A percentile compares a stretch with the other conserved stretches of the same genome.
Evolutionary conservation across 805 yeast genomes (phyloP).

Genomic region (Ogataea trehaloabstinens): DNA sequence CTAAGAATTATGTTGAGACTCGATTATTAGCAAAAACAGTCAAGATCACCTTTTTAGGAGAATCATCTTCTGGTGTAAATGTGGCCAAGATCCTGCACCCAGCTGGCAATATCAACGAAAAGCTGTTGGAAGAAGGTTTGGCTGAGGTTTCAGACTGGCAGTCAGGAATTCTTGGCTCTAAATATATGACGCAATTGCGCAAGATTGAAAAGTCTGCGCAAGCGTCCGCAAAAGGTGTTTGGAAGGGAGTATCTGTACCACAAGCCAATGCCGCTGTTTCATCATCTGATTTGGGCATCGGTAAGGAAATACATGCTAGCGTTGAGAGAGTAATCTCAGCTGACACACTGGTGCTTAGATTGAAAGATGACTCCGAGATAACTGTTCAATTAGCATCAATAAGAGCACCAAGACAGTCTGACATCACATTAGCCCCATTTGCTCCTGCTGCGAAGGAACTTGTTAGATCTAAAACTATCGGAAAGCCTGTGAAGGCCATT

Average conservation of each 20-base stretch:
- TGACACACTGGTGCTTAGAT: conserved; percentile 61
- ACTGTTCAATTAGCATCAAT: conserved; percentile 76
- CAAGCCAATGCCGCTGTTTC: conserved; percentile 19
- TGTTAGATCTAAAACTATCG: conserved; percentile 65
- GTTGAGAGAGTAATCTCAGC: conserved; percentile 63
- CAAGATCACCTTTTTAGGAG: conserved; percentile 57
- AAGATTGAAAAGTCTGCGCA: conserved; percentile 65
- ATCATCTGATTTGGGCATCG: conserved; percentile 34
- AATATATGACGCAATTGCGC: conserved; percentile 59
- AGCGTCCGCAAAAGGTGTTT: conserved; percentile 51
- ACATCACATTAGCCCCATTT: conserved; percentile 53
- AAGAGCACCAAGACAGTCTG: conserved; percentile 69
- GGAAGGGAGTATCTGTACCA: conserved; percentile 39
- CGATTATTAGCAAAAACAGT: conserved; percentile 63
- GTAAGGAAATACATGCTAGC: conserved; percentile 50
- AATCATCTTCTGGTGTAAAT: conserved; percentile 58
- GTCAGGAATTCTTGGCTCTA: conserved; percentile 62
- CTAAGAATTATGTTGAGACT: conserved; percentile 60
- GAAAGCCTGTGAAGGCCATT: conserved; percentile 60
- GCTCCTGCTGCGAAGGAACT: conserved; percentile 71
- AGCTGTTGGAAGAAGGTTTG: conserved; percentile 64
- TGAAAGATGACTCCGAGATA: conserved; percentile 48
- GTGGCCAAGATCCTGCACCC: conserved; percentile 64
- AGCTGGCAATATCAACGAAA: conserved; percentile 72
- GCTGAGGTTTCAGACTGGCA: conserved; percentile 84